Evolutionary conservation across 495 filamentous ascomycete species (phyloP).

Genomic region (Penicillium odoratum): DNA sequence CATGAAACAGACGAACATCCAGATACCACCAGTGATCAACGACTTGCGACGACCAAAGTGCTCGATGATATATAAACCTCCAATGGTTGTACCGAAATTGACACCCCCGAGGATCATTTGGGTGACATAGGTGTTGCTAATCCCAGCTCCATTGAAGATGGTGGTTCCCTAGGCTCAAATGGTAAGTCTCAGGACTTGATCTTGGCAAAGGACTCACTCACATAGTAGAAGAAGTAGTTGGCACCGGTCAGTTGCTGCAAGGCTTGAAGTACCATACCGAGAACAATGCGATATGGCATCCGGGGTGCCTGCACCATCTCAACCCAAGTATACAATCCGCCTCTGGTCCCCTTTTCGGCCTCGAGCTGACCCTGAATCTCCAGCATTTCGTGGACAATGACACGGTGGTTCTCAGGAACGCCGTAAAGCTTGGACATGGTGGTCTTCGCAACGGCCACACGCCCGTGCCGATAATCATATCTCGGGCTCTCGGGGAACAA

Average conservation of each 20-base stretch:
- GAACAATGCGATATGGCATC: slow-evolving; percentile 66
- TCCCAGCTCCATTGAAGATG: slow-evolving; percentile 66
- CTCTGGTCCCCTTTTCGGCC: slow-evolving; percentile 48
- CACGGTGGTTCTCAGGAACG: slow-evolving; percentile 57
- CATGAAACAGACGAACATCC: slow-evolving; percentile 71
- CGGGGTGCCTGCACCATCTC: slow-evolving; percentile 64
- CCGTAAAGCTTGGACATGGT: slow-evolving; percentile 72
- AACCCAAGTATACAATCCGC: slow-evolving; percentile 32
- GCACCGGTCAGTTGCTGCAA: slow-evolving; percentile 41
- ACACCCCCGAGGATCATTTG: slow-evolving; percentile 72
- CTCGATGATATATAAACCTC: slow-evolving; percentile 68
- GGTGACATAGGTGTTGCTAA: slow-evolving; percentile 65
- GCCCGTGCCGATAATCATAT: slow-evolving; percentile 62
- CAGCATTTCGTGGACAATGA: slow-evolving; percentile 65
- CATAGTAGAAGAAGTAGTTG: slow-evolving; percentile 74
- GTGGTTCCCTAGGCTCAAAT: slow-evolving; percentile 53
- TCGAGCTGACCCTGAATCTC: slow-evolving; percentile 58
- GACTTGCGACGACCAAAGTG: slow-evolving; percentile 65
- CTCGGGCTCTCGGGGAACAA: slow-evolving; percentile 70
- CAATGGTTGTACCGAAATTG: slow-evolving; percentile 70
- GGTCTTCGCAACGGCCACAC: slow-evolving; percentile 55
- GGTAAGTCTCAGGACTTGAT: not conserved
- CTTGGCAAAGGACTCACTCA: slow-evolving; percentile 20
- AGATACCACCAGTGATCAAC: slow-evolving; percentile 63
- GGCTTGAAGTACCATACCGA: slow-evolving; percentile 65